Percentiles rank a stretch among this genome's conserved stretches.
Evolutionary conservation across 345 rosid species (phyloP).

Genomic region (Eutrema japonicum): DNA sequence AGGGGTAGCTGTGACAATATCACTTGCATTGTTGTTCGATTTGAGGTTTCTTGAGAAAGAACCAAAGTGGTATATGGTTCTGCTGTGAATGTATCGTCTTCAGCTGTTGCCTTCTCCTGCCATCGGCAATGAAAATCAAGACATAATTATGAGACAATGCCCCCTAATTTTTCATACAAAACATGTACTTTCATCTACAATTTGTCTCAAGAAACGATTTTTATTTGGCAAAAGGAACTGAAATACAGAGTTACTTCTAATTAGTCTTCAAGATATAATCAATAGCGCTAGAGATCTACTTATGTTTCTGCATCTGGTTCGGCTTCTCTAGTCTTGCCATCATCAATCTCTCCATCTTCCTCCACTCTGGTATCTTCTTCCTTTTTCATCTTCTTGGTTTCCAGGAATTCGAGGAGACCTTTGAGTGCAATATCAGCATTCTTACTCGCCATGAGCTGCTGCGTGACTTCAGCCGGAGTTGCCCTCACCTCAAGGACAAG

Average conservation of each 20-base stretch:
- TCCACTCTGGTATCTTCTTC: conserved; percentile 23
- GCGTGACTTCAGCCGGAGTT: conserved; percentile 36
- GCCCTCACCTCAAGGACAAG: conserved; percentile 12
- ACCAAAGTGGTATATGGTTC: neutral
- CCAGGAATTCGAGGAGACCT: conserved; percentile 8
- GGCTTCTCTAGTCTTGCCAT: conserved; percentile 21
- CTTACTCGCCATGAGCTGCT: conserved; percentile 38
- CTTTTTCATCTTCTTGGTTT: conserved; percentile 32
- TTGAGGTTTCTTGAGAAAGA: conserved; percentile 38
- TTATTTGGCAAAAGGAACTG: neutral
- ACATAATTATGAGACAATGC: conserved; percentile 16
- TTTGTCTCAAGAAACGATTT: neutral
- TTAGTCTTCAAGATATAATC: neutral
- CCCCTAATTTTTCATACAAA: conserved; percentile 1
- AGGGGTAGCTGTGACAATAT: conserved; percentile 96
- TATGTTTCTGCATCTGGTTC: neutral
- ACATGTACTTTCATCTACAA: conserved; percentile 17
- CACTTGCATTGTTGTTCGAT: conserved; percentile 88
- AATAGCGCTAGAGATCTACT: conserved; percentile 5
- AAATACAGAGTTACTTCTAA: neutral
- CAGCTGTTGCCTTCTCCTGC: conserved; percentile 3
- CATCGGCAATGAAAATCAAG: conserved; percentile 1
- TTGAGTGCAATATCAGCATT: conserved; percentile 22
- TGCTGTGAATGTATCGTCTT: conserved; percentile 22
- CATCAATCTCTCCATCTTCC: conserved; percentile 17